Percentiles rank a stretch among this genome's conserved stretches.
These are phyloP conservation scores for Moniliophthora roreri DNA, from an alignment of 1,284 basidiomycete species.

Conservation along the genomic window DNA sequence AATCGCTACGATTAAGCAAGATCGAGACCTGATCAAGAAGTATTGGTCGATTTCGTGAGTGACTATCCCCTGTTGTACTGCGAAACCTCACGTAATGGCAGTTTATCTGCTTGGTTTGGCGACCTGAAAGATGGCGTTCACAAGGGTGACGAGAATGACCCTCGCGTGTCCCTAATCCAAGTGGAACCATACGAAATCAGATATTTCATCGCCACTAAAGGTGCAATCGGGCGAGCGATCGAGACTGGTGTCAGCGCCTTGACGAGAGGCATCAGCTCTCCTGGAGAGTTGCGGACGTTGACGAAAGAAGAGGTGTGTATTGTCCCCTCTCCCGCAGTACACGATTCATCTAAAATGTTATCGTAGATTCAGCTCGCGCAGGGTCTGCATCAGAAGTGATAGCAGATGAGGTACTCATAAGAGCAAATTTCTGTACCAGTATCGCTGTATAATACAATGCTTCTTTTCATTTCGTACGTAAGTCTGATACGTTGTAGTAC, in stretches of 20 bases:
- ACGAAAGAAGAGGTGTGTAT: slow-evolving; percentile 51
- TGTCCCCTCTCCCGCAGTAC: neutral
- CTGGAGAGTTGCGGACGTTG: slow-evolving; percentile 67
- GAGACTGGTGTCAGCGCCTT: slow-evolving; percentile 58
- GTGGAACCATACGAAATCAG: slow-evolving; percentile 81
- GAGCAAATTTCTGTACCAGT: neutral
- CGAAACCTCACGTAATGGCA: slow-evolving; percentile 22
- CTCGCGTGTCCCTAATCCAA: slow-evolving; percentile 80
- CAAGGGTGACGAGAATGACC: slow-evolving; percentile 79
- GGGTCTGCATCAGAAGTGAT: slow-evolving; percentile 37
- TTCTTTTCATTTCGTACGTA: neutral
- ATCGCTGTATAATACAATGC: neutral
- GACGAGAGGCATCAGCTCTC: slow-evolving; percentile 43
- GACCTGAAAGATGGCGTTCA: slow-evolving; percentile 87
- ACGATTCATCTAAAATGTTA: neutral
- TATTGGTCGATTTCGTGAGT: slow-evolving; percentile 66
- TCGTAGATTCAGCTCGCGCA: slow-evolving; percentile 26
- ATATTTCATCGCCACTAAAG: slow-evolving; percentile 63
- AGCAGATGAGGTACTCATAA: neutral
- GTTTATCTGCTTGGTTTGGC: slow-evolving; percentile 81
- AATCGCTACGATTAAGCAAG: slow-evolving; percentile 64
- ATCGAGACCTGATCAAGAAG: slow-evolving; percentile 66
- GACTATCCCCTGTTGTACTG: neutral
- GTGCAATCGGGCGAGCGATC: neutral
- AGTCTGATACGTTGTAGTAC: neutral